A percentile compares a stretch with the other conserved stretches of the same genome.
These are phyloP conservation scores for Apium graveolens DNA, from an alignment of 129 eudicot genomes.

Conservation along the genomic window DNA sequence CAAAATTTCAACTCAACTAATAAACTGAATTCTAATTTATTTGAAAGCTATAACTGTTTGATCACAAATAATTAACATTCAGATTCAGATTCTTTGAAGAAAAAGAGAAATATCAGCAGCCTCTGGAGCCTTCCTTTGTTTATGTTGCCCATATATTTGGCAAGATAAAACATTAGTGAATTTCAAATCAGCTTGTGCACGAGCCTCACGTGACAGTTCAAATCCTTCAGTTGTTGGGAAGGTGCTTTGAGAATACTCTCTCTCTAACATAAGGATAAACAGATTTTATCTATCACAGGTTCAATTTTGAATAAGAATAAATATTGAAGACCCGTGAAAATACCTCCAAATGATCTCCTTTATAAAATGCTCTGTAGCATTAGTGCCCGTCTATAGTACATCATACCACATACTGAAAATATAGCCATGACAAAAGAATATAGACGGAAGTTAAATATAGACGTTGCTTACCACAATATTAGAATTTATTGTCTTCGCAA, in stretches of 20 bases:
- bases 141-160: constrained; percentile 98
- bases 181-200: constrained; percentile 93
- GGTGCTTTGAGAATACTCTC: constrained; percentile 32
- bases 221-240: constrained; percentile 53
- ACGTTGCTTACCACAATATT: background rate
- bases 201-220: constrained; percentile 84
- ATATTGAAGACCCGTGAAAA: constrained; percentile 2
- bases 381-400: constrained; percentile 95
- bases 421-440: constrained; percentile 15
- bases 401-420: constrained; percentile 89
- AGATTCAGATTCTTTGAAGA: too few relatives aligned
- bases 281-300: background rate
- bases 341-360: constrained; percentile 80
- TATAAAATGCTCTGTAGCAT: constrained; percentile 90
- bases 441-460: constrained; percentile 5
- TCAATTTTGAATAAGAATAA: background rate
- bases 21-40: too few relatives aligned
- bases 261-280: constrained; percentile 25
- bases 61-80: too few relatives aligned
- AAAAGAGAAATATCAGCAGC: constrained; percentile 91
- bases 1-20: too few relatives aligned
- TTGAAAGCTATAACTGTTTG: too few relatives aligned
- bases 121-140: constrained; percentile 77
- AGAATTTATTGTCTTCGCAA: background rate
- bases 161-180: constrained; percentile 93